Evolutionary conservation across 2,329 filamentous ascomycete genomes (phyloP), one percentile per base, ranked within the genome.

Genomic region (Pseudomassariella vexata): DNA sequence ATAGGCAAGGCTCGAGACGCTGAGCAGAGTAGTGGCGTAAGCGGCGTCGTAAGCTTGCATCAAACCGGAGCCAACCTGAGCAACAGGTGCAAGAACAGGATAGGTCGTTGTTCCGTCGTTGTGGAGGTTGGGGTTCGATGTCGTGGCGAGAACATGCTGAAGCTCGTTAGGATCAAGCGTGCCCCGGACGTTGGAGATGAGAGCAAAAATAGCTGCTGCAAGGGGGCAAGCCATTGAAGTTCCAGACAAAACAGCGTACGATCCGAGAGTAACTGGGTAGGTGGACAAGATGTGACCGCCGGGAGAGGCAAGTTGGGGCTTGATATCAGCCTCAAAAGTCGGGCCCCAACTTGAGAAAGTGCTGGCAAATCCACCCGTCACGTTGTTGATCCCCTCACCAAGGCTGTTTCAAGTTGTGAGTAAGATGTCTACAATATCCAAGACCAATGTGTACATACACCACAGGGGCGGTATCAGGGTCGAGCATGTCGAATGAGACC

Each of bases 211-310:
- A 20, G 63, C 76, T 5, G 74, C 72, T 5, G 67, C 57, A 10
- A 74, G 62, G 6, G 76, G 74, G 20, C 66, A 68, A 3, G 75
- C 65, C 76, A 82, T 80, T 2, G 73, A 78, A 0, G 20, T 76
- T 58, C 76, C 81, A 70, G 14, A 74, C 69, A 10, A 10, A 61
- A 75, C 17, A 66, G 52, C 51, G 30, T 76, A 80, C 19, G 56
- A 54, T 16, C 68, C 68, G 19, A 59, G 46, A 4, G 53, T 52
- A 4, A 62, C 48, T 0, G 70, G 73, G 40, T 62, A 79, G 0
- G 74, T 79, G 8, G 73, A 76, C 17, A 80, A 52, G 27, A 80
- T 77, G 30, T 63, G 62, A 28, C 72, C 72, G 21, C 76, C 74
- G 3, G 73, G 68, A 2, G 70, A 60, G n/a, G 65, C 67, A 24